Evolutionary conservation across 2,329 filamentous ascomycete species (phyloP).

Genomic region (Colletotrichum incanum): DNA sequence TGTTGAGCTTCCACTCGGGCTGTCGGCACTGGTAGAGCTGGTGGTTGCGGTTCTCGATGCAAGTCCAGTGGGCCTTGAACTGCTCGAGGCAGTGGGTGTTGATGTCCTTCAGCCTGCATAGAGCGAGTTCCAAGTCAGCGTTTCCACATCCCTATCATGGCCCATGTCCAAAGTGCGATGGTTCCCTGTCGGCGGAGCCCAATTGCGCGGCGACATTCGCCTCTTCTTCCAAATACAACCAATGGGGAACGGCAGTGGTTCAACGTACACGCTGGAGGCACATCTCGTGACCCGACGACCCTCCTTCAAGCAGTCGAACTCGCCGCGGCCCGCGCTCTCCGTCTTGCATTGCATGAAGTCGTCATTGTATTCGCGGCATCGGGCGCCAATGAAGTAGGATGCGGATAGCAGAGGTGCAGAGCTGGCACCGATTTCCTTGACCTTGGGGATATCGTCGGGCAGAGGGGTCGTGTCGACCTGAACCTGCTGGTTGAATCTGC

Average conservation of each 20-base stretch:
- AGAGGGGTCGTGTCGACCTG: slow-evolving; percentile 97
- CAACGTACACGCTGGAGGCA: slow-evolving; percentile 92
- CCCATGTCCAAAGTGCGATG: too few species aligned
- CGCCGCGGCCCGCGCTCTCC: slow-evolving; percentile 90
- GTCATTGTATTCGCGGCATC: slow-evolving; percentile 96
- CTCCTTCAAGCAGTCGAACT: slow-evolving; percentile 96
- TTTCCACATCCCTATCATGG: not conserved
- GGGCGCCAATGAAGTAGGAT: slow-evolving; percentile 95
- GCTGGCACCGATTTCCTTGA: slow-evolving; percentile 92
- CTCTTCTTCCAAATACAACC: not conserved
- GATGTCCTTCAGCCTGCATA: slow-evolving; percentile 86
- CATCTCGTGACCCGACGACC: slow-evolving; percentile 96
- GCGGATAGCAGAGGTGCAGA: slow-evolving; percentile 94
- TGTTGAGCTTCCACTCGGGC: slow-evolving; percentile 90
- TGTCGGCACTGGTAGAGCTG: slow-evolving; percentile 96
- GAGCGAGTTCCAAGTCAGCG: slow-evolving; percentile 2
- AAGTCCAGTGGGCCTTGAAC: slow-evolving; percentile 95
- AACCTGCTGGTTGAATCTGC: slow-evolving; percentile 93
- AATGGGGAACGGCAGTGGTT: not conserved
- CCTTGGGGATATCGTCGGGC: slow-evolving; percentile 90
- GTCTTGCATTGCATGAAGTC: slow-evolving; percentile 99
- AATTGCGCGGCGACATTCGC: not conserved
- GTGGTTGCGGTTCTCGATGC: slow-evolving; percentile 97
- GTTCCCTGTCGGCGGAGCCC: not conserved
- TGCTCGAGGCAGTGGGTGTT: slow-evolving; percentile 94